Conservation (phyloP, 768 basidiomycete species). For the Terana coerulea region DNA sequence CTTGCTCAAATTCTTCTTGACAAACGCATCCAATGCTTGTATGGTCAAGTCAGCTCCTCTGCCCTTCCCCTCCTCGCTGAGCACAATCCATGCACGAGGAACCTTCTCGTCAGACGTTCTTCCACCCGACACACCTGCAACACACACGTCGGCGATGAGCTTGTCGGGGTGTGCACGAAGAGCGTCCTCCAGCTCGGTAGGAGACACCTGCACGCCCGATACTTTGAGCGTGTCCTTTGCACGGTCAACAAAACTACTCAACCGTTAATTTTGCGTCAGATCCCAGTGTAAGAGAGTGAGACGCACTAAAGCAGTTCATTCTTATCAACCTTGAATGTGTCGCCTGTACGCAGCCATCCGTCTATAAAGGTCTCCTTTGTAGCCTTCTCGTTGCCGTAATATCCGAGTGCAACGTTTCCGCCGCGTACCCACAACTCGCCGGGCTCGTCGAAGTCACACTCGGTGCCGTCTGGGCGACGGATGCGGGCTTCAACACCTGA, state of each 20-base stretch:
- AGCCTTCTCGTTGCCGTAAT: conserved; percentile 68
- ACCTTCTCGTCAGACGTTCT: conserved; percentile 69
- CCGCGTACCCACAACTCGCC: conserved; percentile 66
- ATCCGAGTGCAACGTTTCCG: conserved; percentile 57
- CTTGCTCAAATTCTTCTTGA: conserved; percentile 57
- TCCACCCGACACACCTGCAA: conserved; percentile 72
- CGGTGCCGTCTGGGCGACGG: conserved; percentile 52
- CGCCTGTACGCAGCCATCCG: conserved; percentile 77
- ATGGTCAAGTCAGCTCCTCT: conserved; percentile 40
- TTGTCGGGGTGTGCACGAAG: conserved; percentile 57
- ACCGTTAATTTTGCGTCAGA: not conserved
- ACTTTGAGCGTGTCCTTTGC: conserved; percentile 84
- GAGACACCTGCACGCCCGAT: conserved; percentile 77
- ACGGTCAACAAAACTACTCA: conserved; percentile 68
- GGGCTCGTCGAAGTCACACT: conserved; percentile 50
- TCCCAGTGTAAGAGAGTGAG: not conserved
- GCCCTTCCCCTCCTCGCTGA: conserved; percentile 51
- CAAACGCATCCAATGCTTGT: conserved; percentile 55
- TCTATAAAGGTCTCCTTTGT: conserved; percentile 59
- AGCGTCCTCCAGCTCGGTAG: conserved; percentile 69
- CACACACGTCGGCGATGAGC: conserved; percentile 61
- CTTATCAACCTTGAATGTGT: conserved; percentile 58
- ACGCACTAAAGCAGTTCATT: conserved; percentile 65
- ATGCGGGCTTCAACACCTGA: conserved; percentile 66
- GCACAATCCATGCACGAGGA: conserved; percentile 76